Evolutionary conservation across 306 rosid genomes (phyloP).

Genomic region (Sindora glabra): DNA sequence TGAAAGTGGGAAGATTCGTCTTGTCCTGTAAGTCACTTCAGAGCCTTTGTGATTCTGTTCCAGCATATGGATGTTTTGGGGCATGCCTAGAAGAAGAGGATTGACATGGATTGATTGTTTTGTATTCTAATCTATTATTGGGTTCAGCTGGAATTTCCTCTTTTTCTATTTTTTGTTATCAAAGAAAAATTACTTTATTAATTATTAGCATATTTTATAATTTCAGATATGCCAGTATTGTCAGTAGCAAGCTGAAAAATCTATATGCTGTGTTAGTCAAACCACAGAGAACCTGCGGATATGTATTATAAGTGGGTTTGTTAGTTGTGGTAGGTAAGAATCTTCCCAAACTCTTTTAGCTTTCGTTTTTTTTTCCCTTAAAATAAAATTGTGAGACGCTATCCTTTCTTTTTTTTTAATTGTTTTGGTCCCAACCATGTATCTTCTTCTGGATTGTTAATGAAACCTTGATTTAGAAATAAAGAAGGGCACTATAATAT

Average conservation of each 20-base stretch:
- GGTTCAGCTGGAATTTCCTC: background rate
- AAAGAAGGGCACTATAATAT: constrained; percentile 83
- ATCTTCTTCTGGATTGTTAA: constrained; percentile 7
- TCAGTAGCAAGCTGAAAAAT: constrained; percentile 95
- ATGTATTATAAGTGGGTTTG: constrained; percentile 92
- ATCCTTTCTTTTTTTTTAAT: too few relatives aligned
- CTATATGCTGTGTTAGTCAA: constrained; percentile 75
- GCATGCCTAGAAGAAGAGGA: background rate
- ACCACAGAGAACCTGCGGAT: constrained; percentile 96
- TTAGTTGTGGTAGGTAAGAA: constrained; percentile 88
- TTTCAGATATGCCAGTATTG: constrained; percentile 86
- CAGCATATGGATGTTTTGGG: background rate
- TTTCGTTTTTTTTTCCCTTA: too few relatives aligned
- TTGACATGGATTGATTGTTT: background rate
- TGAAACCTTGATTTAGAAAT: constrained; percentile 42
- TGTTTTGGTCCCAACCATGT: background rate
- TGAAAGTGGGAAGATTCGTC: constrained; percentile 95
- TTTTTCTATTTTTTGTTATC: too few relatives aligned
- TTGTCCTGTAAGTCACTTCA: constrained; percentile 70
- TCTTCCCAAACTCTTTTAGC: background rate
- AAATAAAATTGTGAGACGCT: too few relatives aligned
- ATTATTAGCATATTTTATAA: background rate
- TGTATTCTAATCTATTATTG: constrained; percentile 3
- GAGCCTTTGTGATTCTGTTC: background rate
- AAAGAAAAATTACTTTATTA: background rate